phyloP scores from a whole-genome alignment of 371 early-diverging fungal genomes.

The Mortierella sp. region DNA sequence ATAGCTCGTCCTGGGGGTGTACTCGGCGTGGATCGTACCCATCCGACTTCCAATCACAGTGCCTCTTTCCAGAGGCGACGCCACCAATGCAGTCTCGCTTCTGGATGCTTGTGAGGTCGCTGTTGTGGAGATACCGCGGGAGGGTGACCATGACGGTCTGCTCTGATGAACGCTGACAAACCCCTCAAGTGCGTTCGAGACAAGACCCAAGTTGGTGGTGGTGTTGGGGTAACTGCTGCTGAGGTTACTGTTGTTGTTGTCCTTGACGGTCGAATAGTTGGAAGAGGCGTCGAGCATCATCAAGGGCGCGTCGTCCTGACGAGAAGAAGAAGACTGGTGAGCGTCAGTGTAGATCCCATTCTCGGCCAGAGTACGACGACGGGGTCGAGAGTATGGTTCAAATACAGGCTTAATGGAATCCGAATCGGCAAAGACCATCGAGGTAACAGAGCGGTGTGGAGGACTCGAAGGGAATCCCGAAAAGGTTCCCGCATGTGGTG shows the following conservation, averaged over 20 bases:
- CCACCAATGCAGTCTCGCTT: constrained; percentile 17
- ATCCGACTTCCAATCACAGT: constrained; percentile 37
- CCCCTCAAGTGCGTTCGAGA: constrained; percentile 29
- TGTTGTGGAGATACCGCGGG: constrained; percentile 13
- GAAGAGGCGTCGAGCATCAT: constrained; percentile 28
- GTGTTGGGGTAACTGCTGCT: not conserved
- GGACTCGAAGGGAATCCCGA: constrained; percentile 38
- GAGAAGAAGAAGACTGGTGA: not conserved
- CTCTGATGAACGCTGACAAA: constrained; percentile 26
- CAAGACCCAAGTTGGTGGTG: not conserved
- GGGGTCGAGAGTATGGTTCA: constrained; percentile 16
- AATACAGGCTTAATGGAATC: constrained; percentile 15
- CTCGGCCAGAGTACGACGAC: constrained; percentile 40
- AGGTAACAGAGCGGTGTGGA: constrained; percentile 35
- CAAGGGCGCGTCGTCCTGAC: constrained; percentile 1
- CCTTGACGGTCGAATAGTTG: constrained; percentile 7
- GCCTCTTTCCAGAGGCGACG: constrained; percentile 46
- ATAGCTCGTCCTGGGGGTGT: constrained; percentile 32
- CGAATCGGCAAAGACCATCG: constrained; percentile 27
- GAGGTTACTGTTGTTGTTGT: not conserved
- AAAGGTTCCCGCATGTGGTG: constrained; percentile 34
- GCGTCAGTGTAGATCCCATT: constrained; percentile 13
- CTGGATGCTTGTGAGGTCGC: not conserved
- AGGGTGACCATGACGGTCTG: constrained; percentile 32
- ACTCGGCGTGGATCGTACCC: constrained; percentile 40